Base-by-base conservation (phyloP, 2,329 filamentous ascomycete genomes). In the Trichoderma sp. region DNA sequence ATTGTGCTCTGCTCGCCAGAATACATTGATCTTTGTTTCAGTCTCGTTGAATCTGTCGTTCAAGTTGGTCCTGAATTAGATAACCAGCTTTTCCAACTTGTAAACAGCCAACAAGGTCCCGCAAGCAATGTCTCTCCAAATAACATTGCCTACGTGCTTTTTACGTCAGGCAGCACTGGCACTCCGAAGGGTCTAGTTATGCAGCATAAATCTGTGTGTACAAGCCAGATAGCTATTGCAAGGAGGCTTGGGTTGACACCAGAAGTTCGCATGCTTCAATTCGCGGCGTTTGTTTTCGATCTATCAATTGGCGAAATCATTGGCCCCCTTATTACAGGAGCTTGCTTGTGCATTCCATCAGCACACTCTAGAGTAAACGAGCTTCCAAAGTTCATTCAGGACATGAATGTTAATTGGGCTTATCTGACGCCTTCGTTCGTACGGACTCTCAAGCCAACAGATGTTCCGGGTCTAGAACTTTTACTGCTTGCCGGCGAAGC, bases 141-240 rank as follows among this genome's bases (percentile, higher is more conserved):
- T 1, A 9, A 65, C 11, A 32, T 59, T 43, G 68, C 53, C 13
- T 78, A 76, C 26, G 83, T 86, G 73, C 83, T 87, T 76, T 87
- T 86, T 74, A 87, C 85, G 26, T 86, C 84, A 8, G 85, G 85
- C 17, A 86, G 83, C 28, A 87, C 85, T 1, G 85, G 85, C 8
- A 78, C 78, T 20, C 85, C 85, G 2, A 87, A 86, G 78, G 85
- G 73, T 9, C 59, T 76, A 3, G 71, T 74, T 1, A 72, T 75
- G 53, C 58, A 71, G 11, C 74, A 76, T 50, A n/a, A 47, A 4
- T 36, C 71, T 23, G 57, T 71, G 7, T 66, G 63, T 62, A 71
- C 62, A 20, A 72, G 65, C 23, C 69, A 68, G 43, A 68, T 4
- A 3, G 20, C 63, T 0, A 68, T 71, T 7, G 34, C 23, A 4